Percentiles rank a stretch among this genome's conserved stretches.
These are phyloP conservation scores for Aegilops umbellulata DNA, from an alignment of 176 grass and related monocot species.

Conservation along the genomic window DNA sequence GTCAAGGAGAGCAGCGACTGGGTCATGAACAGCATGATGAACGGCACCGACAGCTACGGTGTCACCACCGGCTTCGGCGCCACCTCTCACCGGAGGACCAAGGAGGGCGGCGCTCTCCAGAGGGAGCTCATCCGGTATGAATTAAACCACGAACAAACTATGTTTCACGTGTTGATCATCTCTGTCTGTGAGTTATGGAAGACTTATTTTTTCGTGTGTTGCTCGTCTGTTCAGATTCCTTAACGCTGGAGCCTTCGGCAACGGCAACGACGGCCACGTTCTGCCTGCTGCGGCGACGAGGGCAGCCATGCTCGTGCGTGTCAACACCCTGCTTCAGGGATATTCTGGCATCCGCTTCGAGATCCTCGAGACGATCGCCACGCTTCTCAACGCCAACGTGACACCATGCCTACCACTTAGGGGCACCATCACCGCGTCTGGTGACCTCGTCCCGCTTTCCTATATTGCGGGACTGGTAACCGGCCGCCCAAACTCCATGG, in stretches of 20 bases:
- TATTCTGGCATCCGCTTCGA: slow-evolving; percentile 92
- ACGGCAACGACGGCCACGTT: slow-evolving; percentile 49
- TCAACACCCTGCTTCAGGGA: slow-evolving; percentile 86
- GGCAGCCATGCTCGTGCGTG: slow-evolving; percentile 85
- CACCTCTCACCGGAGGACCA: slow-evolving; percentile 77
- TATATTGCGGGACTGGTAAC: slow-evolving; percentile 81
- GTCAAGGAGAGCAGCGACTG: slow-evolving; percentile 87
- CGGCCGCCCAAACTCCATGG: slow-evolving; percentile 60
- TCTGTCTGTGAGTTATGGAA: neutral
- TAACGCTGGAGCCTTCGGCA: slow-evolving; percentile 62
- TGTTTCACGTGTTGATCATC: neutral
- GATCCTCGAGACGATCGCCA: slow-evolving; percentile 70
- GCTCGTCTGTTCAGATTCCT: neutral
- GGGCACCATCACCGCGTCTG: slow-evolving; percentile 83
- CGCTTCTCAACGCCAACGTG: slow-evolving; percentile 72
- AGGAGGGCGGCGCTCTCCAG: slow-evolving; percentile 64
- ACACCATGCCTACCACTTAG: slow-evolving; percentile 84
- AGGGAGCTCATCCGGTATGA: slow-evolving; percentile 59
- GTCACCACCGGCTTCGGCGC: slow-evolving; percentile 91
- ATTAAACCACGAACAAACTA: neutral
- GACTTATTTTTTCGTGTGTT: neutral
- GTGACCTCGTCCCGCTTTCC: slow-evolving; percentile 76
- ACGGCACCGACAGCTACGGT: slow-evolving; percentile 88
- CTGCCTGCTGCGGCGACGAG: slow-evolving; percentile 53
- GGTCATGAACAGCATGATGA: slow-evolving; percentile 78